These are phyloP conservation scores for Sphagnum fallax DNA, from an alignment of 228 moss, liverwort and hornwort species.

Conservation along the genomic window DNA sequence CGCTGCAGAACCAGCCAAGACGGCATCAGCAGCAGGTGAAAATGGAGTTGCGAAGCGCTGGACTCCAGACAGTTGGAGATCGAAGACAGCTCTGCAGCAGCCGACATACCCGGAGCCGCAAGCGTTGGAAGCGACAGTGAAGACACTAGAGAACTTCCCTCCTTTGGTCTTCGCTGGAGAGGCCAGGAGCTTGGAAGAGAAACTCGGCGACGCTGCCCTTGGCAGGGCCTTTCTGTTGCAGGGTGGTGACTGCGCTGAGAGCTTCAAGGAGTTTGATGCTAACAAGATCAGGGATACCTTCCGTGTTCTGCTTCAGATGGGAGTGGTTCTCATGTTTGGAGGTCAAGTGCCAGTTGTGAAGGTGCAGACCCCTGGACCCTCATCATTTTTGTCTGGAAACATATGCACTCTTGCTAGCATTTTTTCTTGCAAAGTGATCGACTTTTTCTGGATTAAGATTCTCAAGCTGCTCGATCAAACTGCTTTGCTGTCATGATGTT, in stretches of 20 bases:
- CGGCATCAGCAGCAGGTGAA: too few species aligned
- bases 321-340: slow-evolving; percentile 35
- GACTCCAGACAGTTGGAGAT: slow-evolving; percentile 36
- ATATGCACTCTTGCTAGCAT: background rate
- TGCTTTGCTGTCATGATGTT: background rate
- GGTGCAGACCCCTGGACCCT: slow-evolving; percentile 8
- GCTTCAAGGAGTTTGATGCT: slow-evolving; percentile 49
- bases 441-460: too few species aligned
- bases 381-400: background rate
- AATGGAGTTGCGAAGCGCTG: slow-evolving; percentile 1
- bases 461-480: too few species aligned
- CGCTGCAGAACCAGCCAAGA: background rate
- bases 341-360: slow-evolving; percentile 50
- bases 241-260: slow-evolving; percentile 48
- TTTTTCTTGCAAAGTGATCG: too few species aligned
- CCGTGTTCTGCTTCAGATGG: slow-evolving; percentile 46
- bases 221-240: slow-evolving; percentile 43
- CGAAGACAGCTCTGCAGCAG: slow-evolving; percentile 33
- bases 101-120: slow-evolving; percentile 32
- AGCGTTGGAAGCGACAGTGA: slow-evolving; percentile 22
- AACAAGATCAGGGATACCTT: slow-evolving; percentile 48
- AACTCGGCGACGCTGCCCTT: slow-evolving; percentile 37
- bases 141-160: slow-evolving; percentile 22
- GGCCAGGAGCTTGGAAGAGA: slow-evolving; percentile 37
- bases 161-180: slow-evolving; percentile 47